Percentiles rank a stretch among this genome's conserved stretches.
These are phyloP conservation scores for Coemansia sp. DNA, from an alignment of 192 early-diverging fungal genomes.

Conservation along the genomic window DNA sequence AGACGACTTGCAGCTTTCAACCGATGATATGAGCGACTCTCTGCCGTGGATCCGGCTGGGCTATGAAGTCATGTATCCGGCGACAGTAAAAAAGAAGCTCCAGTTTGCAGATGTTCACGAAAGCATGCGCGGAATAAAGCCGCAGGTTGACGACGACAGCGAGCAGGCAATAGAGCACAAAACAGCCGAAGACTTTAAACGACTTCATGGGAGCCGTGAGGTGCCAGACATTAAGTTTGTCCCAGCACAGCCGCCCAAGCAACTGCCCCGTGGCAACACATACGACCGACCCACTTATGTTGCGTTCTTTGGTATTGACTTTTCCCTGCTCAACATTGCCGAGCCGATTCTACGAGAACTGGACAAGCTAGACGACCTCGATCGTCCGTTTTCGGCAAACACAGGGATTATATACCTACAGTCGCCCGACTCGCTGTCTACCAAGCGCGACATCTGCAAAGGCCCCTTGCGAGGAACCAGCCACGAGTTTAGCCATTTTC, in stretches of 20 bases:
- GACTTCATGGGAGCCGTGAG: constrained; percentile 12
- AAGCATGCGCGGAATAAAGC: background rate
- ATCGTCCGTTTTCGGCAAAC: constrained; percentile 34
- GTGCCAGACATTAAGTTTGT: constrained; percentile 26
- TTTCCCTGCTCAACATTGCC: constrained; percentile 10
- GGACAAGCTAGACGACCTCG: constrained; percentile 41
- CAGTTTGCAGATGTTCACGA: constrained; percentile 6
- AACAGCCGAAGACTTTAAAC: constrained; percentile 18
- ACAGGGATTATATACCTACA: constrained; percentile 39
- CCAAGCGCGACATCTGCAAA: constrained; percentile 25
- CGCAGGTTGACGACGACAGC: constrained; percentile 31
- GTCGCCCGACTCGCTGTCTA: constrained; percentile 37
- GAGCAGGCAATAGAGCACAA: constrained; percentile 16
- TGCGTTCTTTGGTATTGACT: constrained; percentile 13
- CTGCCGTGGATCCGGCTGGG: constrained; percentile 27
- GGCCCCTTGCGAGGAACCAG: constrained; percentile 40
- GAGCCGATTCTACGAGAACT: constrained; percentile 31
- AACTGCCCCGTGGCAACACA: constrained; percentile 16
- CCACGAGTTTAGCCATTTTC: constrained; percentile 30
- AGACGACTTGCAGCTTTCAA: too few species aligned
- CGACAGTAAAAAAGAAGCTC: constrained; percentile 4
- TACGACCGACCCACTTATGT: constrained; percentile 16
- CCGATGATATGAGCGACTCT: background rate
- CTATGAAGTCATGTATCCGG: background rate
- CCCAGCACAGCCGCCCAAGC: constrained; percentile 6